These are phyloP conservation scores for Sporobolomyces pararoseus DNA, from an alignment of 768 basidiomycete species.

Conservation along the genomic window DNA sequence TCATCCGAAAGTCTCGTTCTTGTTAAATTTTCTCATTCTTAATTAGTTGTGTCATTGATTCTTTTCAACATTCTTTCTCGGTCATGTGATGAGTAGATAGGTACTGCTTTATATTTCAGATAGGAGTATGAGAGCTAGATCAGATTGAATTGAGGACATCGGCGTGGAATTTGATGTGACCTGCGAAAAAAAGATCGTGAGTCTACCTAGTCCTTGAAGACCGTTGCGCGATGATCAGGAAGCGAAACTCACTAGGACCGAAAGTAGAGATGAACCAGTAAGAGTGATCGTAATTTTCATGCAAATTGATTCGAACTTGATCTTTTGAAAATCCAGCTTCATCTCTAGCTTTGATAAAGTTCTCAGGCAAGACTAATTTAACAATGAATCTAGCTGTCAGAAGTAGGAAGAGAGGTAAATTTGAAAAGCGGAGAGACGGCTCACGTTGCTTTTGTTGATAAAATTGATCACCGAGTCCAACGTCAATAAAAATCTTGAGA, in stretches of 20 bases:
- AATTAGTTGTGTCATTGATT: too few relatives aligned
- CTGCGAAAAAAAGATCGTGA: conserved; percentile 54
- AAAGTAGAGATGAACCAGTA: conserved; percentile 45
- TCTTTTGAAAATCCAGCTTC: conserved; percentile 67
- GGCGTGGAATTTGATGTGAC: conserved; percentile 88
- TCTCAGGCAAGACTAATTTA: conserved; percentile 66
- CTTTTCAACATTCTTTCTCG: too few relatives aligned
- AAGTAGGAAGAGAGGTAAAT: too few relatives aligned
- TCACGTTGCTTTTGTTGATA: conserved; percentile 69
- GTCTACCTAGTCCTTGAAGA: too few relatives aligned
- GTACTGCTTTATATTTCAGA: neutral
- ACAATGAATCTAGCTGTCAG: conserved; percentile 37
- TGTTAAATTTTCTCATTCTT: too few relatives aligned
- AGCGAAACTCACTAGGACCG: conserved; percentile 19
- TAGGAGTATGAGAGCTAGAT: too few relatives aligned
- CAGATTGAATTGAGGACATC: conserved; percentile 75
- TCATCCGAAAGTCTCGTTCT: neutral
- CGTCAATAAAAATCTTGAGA: conserved; percentile 75
- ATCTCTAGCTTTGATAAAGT: conserved; percentile 74
- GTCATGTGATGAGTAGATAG: too few relatives aligned
- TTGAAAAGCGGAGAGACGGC: conserved; percentile 47
- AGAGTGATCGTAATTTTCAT: conserved; percentile 45
- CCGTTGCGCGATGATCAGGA: too few relatives aligned
- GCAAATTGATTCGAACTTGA: conserved; percentile 63
- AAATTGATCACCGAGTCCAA: conserved; percentile 57